phyloP scores from a whole-genome alignment of 768 basidiomycete genomes.

The Postia placenta region DNA sequence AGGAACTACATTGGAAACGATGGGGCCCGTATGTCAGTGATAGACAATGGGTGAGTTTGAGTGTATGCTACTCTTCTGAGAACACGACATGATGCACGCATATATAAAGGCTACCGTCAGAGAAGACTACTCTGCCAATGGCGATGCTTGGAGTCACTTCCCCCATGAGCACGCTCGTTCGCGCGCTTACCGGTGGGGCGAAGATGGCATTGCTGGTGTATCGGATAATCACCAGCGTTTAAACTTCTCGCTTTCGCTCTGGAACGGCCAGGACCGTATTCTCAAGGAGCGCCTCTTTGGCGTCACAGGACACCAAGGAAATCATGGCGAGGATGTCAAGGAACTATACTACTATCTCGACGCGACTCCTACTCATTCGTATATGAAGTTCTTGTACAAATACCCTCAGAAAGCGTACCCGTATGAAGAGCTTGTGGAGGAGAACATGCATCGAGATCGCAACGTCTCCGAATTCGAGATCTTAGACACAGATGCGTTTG shows the following conservation, averaged over 20 bases:
- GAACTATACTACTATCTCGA: conserved; percentile 99
- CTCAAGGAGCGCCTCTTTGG: conserved; percentile 97
- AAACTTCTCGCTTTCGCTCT: conserved; percentile 85
- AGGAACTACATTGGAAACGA: conserved; percentile 91
- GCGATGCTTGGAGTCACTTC: conserved; percentile 94
- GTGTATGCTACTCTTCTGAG: background rate
- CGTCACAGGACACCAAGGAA: conserved; percentile 94
- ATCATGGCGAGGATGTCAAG: conserved; percentile 99
- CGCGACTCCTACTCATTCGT: conserved; percentile 97
- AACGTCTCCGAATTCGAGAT: conserved; percentile 92
- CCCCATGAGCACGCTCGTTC: conserved; percentile 91
- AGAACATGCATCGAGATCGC: conserved; percentile 76
- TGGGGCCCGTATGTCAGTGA: conserved; percentile 99
- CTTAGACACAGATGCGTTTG: conserved; percentile 86
- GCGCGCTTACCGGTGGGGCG: conserved; percentile 97
- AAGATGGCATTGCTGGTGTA: conserved; percentile 95
- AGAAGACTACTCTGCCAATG: conserved; percentile 96
- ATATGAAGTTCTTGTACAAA: conserved; percentile 99
- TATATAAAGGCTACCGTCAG: conserved; percentile 82
- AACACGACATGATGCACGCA: background rate
- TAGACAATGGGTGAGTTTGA: conserved; percentile 82
- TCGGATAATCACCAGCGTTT: conserved; percentile 96
- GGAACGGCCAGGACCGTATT: conserved; percentile 93
- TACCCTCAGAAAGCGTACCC: conserved; percentile 92
- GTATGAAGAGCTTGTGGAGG: conserved; percentile 87